A percentile compares a stretch with the other conserved stretches of the same genome.
Evolutionary conservation across 495 filamentous ascomycete species (phyloP).

Genomic region (Aspergillus nanangensis): DNA sequence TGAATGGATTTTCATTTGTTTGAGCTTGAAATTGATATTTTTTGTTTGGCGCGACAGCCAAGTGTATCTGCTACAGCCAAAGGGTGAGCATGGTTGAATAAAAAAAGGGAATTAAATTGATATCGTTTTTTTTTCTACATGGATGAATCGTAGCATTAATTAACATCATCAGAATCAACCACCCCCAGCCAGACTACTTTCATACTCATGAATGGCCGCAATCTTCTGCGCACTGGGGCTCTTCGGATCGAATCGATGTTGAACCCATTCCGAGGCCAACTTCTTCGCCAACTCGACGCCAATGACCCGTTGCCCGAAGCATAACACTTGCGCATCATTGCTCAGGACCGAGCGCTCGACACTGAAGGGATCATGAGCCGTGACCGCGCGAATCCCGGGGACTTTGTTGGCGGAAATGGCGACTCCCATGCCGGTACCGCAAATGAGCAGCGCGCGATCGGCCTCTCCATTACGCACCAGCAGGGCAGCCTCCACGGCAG

Average conservation of each 20-base stretch:
- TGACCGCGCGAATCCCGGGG: slow-evolving; percentile 66
- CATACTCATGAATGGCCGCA: slow-evolving; percentile 58
- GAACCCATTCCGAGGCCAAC: slow-evolving; percentile 68
- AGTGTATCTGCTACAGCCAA: no score
- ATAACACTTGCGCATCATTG: slow-evolving; percentile 73
- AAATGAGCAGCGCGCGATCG: slow-evolving; percentile 67
- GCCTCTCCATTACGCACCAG: slow-evolving; percentile 51
- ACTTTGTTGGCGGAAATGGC: slow-evolving; percentile 73
- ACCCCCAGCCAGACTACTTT: slow-evolving; percentile 33
- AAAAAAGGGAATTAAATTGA: not conserved
- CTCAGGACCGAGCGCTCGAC: slow-evolving; percentile 65
- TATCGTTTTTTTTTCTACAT: not conserved
- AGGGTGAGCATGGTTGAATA: no score
- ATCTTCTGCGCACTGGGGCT: slow-evolving; percentile 62
- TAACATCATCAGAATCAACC: not conserved
- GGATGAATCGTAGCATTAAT: not conserved
- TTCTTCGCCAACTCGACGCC: slow-evolving; percentile 62
- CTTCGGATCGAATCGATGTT: slow-evolving; percentile 60
- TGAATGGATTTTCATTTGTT: no score
- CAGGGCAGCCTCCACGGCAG: slow-evolving; percentile 56
- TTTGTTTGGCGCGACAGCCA: no score
- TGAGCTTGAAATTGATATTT: no score
- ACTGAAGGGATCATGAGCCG: slow-evolving; percentile 67
- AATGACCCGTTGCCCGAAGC: slow-evolving; percentile 69
- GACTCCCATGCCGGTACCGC: slow-evolving; percentile 69